A percentile compares a stretch with the other conserved stretches of the same genome.
Evolutionary conservation across 768 basidiomycete genomes (phyloP).

Genomic region (Tricholoma matsutake): DNA sequence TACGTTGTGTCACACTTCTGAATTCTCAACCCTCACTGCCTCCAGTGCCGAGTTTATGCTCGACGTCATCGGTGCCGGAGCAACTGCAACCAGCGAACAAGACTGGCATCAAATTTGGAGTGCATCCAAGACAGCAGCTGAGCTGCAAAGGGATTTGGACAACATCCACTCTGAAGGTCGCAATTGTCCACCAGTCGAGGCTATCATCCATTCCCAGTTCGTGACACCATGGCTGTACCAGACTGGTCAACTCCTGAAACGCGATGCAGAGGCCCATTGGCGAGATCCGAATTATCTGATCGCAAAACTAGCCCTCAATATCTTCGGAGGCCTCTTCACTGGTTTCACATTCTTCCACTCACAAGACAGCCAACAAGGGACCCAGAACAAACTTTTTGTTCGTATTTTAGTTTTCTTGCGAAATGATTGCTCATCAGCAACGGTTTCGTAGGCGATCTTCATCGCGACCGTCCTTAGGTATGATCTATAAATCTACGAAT

Average conservation of each 20-base stretch:
- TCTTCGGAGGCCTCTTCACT: conserved; percentile 52
- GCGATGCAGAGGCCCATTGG: conserved; percentile 49
- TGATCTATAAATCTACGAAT: background rate
- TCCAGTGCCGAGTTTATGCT: conserved; percentile 61
- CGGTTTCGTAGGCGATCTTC: conserved; percentile 42
- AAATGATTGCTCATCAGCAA: conserved; percentile 5
- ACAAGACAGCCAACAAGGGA: conserved; percentile 51
- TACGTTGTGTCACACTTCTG: conserved; percentile 23
- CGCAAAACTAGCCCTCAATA: conserved; percentile 56
- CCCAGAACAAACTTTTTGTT: conserved; percentile 66
- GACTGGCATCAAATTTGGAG: conserved; percentile 65
- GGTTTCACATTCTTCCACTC: conserved; percentile 63
- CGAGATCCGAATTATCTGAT: conserved; percentile 59
- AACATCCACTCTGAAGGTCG: conserved; percentile 51
- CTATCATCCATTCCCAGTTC: conserved; percentile 40
- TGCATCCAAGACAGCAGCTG: conserved; percentile 42
- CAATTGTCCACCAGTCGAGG: conserved; percentile 35
- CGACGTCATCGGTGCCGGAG: conserved; percentile 73
- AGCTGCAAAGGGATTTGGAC: conserved; percentile 38
- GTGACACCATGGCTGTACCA: conserved; percentile 56
- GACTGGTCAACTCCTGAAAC: conserved; percentile 35
- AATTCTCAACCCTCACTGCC: background rate
- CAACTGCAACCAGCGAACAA: conserved; percentile 47
- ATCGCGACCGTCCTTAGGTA: conserved; percentile 48
- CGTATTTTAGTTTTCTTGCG: conserved; percentile 22